phyloP scores from a whole-genome alignment of 768 basidiomycete species.

The Rhizopogon salebrosus region DNA sequence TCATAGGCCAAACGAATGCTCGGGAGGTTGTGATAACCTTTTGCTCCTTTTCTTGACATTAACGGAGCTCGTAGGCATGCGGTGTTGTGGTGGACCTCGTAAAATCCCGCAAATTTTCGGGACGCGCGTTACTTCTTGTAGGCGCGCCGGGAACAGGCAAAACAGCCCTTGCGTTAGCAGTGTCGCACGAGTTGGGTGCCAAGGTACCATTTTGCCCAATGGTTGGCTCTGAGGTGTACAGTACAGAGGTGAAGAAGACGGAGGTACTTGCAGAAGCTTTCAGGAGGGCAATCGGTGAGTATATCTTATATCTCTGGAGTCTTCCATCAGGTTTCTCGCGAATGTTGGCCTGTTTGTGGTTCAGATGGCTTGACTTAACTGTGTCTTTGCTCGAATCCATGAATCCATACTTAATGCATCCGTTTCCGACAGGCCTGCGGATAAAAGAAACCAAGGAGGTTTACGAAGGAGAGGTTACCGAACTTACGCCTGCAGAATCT shows the following conservation, averaged over 20 bases:
- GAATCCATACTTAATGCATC: not conserved
- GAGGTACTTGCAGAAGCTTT: slow-evolving; percentile 95
- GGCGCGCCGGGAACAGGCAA: slow-evolving; percentile 98
- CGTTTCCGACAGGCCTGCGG: slow-evolving; percentile 61
- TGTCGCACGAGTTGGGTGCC: slow-evolving; percentile 88
- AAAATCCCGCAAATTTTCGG: slow-evolving; percentile 90
- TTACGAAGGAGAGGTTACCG: slow-evolving; percentile 97
- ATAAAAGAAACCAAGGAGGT: slow-evolving; percentile 99
- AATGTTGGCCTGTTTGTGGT: not conserved
- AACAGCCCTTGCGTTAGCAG: slow-evolving; percentile 92
- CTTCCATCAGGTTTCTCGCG: not conserved
- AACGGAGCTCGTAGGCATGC: slow-evolving; percentile 57
- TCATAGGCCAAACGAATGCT: slow-evolving; percentile 86
- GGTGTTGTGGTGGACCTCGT: slow-evolving; percentile 87
- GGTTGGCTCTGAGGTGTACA: slow-evolving; percentile 97
- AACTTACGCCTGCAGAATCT: slow-evolving; percentile 91
- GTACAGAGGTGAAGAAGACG: slow-evolving; percentile 97
- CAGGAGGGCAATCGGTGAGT: slow-evolving; percentile 89
- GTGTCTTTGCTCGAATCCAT: not conserved
- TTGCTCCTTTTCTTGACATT: not conserved
- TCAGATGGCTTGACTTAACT: not conserved
- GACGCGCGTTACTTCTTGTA: slow-evolving; percentile 85
- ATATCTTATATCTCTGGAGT: not conserved
- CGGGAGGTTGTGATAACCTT: slow-evolving; percentile 60
- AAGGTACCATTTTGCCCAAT: slow-evolving; percentile 99